A percentile compares a stretch with the other conserved stretches of the same genome.
Conservation (phyloP, 1,284 basidiomycete species). For the Irpex sp. region DNA sequence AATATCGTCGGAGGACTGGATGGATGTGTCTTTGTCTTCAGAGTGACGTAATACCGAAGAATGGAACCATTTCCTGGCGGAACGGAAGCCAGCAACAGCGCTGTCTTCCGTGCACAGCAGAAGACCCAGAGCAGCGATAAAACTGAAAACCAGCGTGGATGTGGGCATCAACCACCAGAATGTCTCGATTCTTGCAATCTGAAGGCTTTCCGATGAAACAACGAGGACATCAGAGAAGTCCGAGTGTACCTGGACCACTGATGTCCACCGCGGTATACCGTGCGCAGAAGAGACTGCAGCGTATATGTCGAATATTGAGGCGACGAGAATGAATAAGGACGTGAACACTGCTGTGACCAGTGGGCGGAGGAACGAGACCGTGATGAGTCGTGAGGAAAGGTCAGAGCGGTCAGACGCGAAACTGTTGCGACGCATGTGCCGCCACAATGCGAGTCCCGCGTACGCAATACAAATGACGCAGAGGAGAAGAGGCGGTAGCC, state of each 20-base stretch:
- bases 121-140: conserved; percentile 28
- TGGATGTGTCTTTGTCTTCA: conserved; percentile 32
- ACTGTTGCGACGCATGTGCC: conserved; percentile 43
- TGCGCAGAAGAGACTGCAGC: conserved; percentile 43
- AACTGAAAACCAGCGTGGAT: conserved; percentile 47
- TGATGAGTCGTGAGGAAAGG: conserved; percentile 27
- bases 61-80: conserved; percentile 29
- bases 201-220: conserved; percentile 18
- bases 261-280: conserved; percentile 38
- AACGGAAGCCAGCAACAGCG: conserved; percentile 34
- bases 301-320: conserved; percentile 46
- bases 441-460: conserved; percentile 40
- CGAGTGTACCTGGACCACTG: conserved; percentile 44
- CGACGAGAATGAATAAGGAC: conserved; percentile 40
- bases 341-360: conserved; percentile 42
- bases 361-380: conserved; percentile 50
- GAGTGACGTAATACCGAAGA: conserved; percentile 21
- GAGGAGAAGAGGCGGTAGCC: conserved; percentile 63
- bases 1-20: conserved; percentile 20
- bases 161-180: conserved; percentile 51
- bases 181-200: conserved; percentile 30
- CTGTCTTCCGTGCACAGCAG: conserved; percentile 28
- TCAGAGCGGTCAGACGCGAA: conserved; percentile 34
- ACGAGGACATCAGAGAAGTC: conserved; percentile 35
- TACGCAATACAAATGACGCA: conserved; percentile 50